A percentile compares a stretch with the other conserved stretches of the same genome.
Evolutionary conservation across 768 basidiomycete species (phyloP).

Genomic region (Serendipita vermifera): DNA sequence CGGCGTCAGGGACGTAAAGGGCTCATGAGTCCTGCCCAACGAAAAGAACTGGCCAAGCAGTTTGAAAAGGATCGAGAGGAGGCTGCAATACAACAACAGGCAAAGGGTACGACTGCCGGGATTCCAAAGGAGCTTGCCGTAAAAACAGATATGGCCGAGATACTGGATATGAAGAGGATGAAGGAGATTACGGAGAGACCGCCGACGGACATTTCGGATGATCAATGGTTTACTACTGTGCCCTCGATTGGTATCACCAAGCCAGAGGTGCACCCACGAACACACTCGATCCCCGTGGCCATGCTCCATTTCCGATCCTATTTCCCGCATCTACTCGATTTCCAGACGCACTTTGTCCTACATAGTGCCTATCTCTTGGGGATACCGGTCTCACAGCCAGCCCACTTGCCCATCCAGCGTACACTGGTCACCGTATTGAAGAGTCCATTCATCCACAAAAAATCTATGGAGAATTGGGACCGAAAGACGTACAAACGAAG

Average conservation of each 20-base stretch:
- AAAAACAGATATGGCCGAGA: no score
- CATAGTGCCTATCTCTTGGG: constrained; percentile 78
- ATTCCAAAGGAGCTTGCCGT: no score
- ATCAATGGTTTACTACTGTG: neutral
- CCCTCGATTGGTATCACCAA: neutral
- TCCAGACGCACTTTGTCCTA: constrained; percentile 71
- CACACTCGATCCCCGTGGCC: constrained; percentile 50
- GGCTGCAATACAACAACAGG: neutral
- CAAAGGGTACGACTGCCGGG: neutral
- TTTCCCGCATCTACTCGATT: constrained; percentile 48
- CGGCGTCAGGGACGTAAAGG: neutral
- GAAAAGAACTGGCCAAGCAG: neutral
- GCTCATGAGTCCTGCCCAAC: no score
- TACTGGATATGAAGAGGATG: neutral
- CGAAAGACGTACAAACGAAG: constrained; percentile 67
- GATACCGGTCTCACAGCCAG: constrained; percentile 57
- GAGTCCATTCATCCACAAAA: constrained; percentile 85
- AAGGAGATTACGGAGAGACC: neutral
- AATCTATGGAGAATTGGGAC: constrained; percentile 91
- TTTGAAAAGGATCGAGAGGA: neutral
- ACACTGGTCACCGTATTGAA: constrained; percentile 75
- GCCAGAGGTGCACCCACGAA: neutral
- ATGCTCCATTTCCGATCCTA: constrained; percentile 74
- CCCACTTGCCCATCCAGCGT: constrained; percentile 58
- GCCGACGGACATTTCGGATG: neutral